A percentile compares a stretch with the other conserved stretches of the same genome.
Conservation (phyloP, 331 rosid species). For the Quercus phellos region DNA sequence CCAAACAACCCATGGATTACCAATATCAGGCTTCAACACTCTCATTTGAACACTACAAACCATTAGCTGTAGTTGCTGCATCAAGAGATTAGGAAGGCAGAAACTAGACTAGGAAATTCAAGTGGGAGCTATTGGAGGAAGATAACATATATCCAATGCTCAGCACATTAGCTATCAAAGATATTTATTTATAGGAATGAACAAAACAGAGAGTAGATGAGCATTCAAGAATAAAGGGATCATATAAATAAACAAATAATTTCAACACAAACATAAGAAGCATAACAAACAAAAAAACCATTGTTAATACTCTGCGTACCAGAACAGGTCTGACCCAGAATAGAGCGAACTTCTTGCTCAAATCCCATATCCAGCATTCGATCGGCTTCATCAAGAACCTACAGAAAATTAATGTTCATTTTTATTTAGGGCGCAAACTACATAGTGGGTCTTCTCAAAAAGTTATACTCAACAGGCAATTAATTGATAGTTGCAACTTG, state of each 20-base stretch:
- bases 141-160: neutral
- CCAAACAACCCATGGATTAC: neutral
- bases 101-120: no score
- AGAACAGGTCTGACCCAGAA: slow-evolving; percentile 74
- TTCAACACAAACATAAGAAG: neutral
- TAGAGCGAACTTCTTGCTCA: slow-evolving; percentile 87
- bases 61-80: no score
- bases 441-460: neutral
- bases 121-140: neutral
- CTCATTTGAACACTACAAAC: neutral
- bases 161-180: neutral
- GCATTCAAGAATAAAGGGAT: neutral
- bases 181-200: neutral
- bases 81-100: no score
- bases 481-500: neutral
- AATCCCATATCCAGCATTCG: slow-evolving; percentile 99
- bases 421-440: neutral
- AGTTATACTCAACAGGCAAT: neutral
- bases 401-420: slow-evolving; percentile 9
- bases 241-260: neutral
- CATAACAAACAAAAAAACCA: neutral
- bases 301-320: slow-evolving; percentile 34
- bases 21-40: neutral
- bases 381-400: slow-evolving; percentile 99
- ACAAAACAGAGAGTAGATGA: neutral